Conservation (phyloP, 768 basidiomycete species). For the Tremella yokohamensis region DNA sequence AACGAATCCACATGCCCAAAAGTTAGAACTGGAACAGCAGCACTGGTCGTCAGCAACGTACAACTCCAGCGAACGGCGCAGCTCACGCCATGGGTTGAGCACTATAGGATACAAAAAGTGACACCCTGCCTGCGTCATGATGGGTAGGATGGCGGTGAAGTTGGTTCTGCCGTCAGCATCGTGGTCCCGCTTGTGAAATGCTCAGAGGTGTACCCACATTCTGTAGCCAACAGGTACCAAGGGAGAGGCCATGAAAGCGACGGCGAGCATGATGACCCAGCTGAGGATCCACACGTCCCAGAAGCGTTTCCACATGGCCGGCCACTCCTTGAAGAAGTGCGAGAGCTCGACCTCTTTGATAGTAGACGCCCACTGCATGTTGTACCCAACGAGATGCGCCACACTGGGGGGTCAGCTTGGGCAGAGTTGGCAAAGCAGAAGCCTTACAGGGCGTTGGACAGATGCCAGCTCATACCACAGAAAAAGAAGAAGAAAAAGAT, state of each 20-base stretch:
- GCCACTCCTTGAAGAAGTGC: constrained; percentile 87
- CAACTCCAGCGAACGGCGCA: neutral
- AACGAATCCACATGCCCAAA: too few species aligned
- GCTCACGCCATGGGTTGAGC: constrained; percentile 44
- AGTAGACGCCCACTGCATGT: constrained; percentile 70
- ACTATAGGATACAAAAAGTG: constrained; percentile 48
- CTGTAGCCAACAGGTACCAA: constrained; percentile 65
- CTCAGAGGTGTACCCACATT: constrained; percentile 52
- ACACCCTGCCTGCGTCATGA: constrained; percentile 43
- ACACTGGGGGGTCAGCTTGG: constrained; percentile 38
- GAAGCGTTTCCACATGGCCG: constrained; percentile 76
- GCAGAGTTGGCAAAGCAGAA: neutral
- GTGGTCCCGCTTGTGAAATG: neutral
- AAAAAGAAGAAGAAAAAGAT: constrained; percentile 65
- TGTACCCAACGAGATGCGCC: constrained; percentile 61
- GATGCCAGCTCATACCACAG: constrained; percentile 65
- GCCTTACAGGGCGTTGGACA: constrained; percentile 58
- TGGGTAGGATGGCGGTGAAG: constrained; percentile 46
- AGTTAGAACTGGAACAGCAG: constrained; percentile 42
- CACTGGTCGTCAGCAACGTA: constrained; percentile 26
- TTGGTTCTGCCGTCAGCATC: constrained; percentile 32
- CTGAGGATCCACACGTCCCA: constrained; percentile 61
- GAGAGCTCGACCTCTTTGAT: constrained; percentile 69
- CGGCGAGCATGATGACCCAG: constrained; percentile 51
- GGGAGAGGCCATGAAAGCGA: constrained; percentile 59